These are phyloP conservation scores for Starmerella riodocensis DNA, from an alignment of 805 yeast genomes.

Conservation along the genomic window DNA sequence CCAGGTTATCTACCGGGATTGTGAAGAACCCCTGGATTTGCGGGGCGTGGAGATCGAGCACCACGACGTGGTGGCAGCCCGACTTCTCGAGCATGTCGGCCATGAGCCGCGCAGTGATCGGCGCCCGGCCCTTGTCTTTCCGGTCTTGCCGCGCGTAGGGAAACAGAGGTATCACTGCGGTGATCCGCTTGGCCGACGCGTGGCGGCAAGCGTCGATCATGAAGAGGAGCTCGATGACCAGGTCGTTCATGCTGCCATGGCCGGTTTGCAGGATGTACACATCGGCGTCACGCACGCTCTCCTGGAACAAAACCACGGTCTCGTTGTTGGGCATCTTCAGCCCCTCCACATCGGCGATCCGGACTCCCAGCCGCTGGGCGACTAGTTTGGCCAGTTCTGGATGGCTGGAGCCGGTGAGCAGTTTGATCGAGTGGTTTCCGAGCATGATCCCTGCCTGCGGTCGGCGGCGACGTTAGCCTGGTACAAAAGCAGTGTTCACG, in stretches of 20 bases:
- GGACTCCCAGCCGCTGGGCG: slow-evolving; percentile 49
- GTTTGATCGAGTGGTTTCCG: slow-evolving; percentile 32
- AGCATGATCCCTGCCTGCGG: slow-evolving; percentile 7
- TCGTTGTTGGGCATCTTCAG: slow-evolving; percentile 79
- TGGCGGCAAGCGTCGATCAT: slow-evolving; percentile 88
- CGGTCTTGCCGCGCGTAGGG: slow-evolving; percentile 97
- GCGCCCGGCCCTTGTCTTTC: slow-evolving; percentile 91
- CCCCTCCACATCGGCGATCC: slow-evolving; percentile 62
- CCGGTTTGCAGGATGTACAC: slow-evolving; percentile 79
- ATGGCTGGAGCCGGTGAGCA: slow-evolving; percentile 67
- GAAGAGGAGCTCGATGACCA: slow-evolving; percentile 72
- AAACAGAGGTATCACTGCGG: slow-evolving; percentile 89
- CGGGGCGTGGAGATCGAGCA: slow-evolving; percentile 94
- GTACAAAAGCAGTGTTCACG: no score
- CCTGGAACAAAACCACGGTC: slow-evolving; percentile 77
- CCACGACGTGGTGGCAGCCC: slow-evolving; percentile 89
- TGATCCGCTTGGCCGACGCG: slow-evolving; percentile 89
- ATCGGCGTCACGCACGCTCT: slow-evolving; percentile 82
- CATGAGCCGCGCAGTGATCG: slow-evolving; percentile 86
- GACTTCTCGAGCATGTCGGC: slow-evolving; percentile 87
- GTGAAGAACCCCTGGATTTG: slow-evolving; percentile 95
- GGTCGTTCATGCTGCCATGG: slow-evolving; percentile 72
- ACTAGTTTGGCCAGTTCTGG: slow-evolving; percentile 68
- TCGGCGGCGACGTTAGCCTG: no score
- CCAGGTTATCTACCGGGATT: slow-evolving; percentile 89